These are phyloP conservation scores for Boletus sensibilis DNA, from an alignment of 768 basidiomycete species.

Conservation along the genomic window DNA sequence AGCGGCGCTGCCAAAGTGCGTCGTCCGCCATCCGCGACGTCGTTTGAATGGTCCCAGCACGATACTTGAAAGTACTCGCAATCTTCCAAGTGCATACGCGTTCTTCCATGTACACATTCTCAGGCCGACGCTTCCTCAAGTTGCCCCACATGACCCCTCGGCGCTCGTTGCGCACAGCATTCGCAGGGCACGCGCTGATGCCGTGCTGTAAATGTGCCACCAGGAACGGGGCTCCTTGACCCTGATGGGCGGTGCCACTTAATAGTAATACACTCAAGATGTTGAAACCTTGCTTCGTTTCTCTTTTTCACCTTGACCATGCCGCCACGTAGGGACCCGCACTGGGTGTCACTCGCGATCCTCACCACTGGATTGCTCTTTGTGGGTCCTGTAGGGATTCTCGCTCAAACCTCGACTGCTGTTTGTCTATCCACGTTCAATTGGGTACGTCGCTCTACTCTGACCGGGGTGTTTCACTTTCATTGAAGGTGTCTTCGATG, in stretches of 20 bases:
- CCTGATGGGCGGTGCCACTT: background rate
- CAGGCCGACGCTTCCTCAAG: background rate
- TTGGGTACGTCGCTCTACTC: constrained; percentile 26
- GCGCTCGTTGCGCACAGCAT: background rate
- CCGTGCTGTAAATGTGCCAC: constrained; percentile 10
- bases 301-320: constrained; percentile 5
- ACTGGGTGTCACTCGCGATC: constrained; percentile 18
- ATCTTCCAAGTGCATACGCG: background rate
- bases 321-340: background rate
- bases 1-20: background rate
- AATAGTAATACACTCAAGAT: background rate
- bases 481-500: background rate
- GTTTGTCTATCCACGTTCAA: constrained; percentile 20
- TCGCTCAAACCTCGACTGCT: constrained; percentile 26
- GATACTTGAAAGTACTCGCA: background rate
- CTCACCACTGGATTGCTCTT: constrained; percentile 18
- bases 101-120: background rate
- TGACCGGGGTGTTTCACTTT: background rate
- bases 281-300: background rate
- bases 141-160: background rate
- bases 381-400: constrained; percentile 10
- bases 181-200: background rate
- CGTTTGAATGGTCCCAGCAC: background rate
- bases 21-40: background rate
- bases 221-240: constrained; percentile 6